phyloP scores from a whole-genome alignment of 2,329 filamentous ascomycete species.

The Blastomyces gilchristii region DNA sequence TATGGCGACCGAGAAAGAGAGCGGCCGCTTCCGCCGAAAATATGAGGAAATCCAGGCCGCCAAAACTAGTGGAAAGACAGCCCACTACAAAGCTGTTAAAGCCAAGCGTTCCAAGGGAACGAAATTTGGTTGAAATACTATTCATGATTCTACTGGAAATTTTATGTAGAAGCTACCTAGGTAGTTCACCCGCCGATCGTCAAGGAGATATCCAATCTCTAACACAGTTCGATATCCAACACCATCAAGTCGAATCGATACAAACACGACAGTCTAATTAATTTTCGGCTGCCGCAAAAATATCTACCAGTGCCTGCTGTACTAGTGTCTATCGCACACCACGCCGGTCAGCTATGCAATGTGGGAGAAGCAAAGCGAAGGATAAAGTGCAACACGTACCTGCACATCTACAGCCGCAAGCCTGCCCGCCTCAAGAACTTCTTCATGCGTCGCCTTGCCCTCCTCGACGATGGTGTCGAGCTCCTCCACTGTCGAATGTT shows the following conservation, averaged over 20 bases:
- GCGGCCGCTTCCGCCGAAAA: conserved; percentile 70
- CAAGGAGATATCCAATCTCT: neutral
- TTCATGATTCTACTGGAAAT: neutral
- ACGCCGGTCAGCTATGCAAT: conserved; percentile 6
- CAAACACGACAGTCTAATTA: neutral
- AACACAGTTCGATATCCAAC: neutral
- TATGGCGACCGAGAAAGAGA: conserved; percentile 55
- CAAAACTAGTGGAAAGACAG: conserved; percentile 82
- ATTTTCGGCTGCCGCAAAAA: conserved; percentile 10
- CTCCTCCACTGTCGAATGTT: conserved; percentile 41
- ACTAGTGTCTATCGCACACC: conserved; percentile 26
- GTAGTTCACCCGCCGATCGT: neutral
- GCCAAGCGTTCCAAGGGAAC: conserved; percentile 37
- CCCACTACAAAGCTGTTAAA: conserved; percentile 72
- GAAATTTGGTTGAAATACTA: conserved; percentile 11
- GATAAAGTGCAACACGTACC: conserved; percentile 26
- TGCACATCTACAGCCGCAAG: conserved; percentile 55
- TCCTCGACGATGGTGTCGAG: conserved; percentile 46
- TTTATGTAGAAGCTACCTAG: neutral
- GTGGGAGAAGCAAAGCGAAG: neutral
- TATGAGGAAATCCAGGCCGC: conserved; percentile 73
- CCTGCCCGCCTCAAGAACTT: conserved; percentile 53
- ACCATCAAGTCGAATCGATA: neutral
- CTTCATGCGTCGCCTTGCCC: conserved; percentile 54
- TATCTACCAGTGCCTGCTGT: conserved; percentile 23